phyloP scores from a whole-genome alignment of 306 rosid species.

The Vigna nakashimae region DNA sequence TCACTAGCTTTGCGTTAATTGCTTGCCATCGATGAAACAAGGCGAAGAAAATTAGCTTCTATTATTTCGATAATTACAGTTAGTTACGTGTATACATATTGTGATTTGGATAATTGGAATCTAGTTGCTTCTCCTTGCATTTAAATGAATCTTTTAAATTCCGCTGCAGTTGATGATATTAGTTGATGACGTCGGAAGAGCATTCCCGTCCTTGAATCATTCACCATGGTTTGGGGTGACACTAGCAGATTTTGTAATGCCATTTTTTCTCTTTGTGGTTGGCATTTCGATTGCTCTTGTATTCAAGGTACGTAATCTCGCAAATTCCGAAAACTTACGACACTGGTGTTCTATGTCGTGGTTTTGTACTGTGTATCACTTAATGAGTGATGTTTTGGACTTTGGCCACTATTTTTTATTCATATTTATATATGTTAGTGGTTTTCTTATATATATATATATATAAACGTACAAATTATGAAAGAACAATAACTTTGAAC shows the following conservation, averaged over 20 bases:
- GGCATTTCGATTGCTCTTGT: conserved; percentile 75
- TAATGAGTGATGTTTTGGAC: not conserved
- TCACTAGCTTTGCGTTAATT: not conserved
- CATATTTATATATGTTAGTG: not conserved
- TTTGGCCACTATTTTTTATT: not conserved
- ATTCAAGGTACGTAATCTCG: conserved; percentile 60
- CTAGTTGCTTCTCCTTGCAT: not conserved
- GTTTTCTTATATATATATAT: not conserved
- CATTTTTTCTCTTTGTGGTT: conserved; percentile 75
- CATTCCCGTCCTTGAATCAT: conserved; percentile 79
- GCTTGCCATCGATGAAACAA: not conserved
- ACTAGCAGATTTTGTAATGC: conserved; percentile 87
- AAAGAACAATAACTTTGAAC: conserved; percentile 11
- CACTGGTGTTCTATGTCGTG: not conserved
- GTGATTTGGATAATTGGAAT: conserved; percentile 8
- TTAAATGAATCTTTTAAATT: not conserved
- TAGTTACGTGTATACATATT: not conserved
- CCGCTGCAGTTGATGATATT: conserved; percentile 73
- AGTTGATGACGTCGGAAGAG: conserved; percentile 79
- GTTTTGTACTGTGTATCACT: conserved; percentile 4
- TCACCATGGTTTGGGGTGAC: conserved; percentile 87
- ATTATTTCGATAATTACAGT: not conserved
- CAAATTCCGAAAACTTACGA: not conserved
- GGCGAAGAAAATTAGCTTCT: not conserved
- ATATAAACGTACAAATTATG: not conserved